Evolutionary conservation across 495 filamentous ascomycete genomes (phyloP).

Genomic region (Xylaria cubensis): DNA sequence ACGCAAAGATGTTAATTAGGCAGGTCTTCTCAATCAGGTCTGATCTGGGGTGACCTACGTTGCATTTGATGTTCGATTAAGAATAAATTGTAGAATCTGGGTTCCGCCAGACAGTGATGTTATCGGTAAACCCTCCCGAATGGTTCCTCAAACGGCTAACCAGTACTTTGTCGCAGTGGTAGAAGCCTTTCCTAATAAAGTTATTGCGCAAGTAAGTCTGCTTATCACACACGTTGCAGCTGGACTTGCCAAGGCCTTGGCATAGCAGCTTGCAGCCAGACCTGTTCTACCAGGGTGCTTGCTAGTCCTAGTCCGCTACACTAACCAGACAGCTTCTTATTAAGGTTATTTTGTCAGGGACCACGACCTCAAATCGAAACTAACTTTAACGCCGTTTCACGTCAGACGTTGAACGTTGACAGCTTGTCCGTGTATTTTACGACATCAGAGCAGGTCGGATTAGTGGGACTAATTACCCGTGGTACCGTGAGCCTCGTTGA

Average conservation of each 20-base stretch:
- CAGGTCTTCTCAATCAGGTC: constrained; percentile 1
- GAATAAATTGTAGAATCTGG: neutral
- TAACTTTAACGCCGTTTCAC: constrained; percentile 17
- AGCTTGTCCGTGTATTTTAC: neutral
- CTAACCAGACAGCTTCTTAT: constrained; percentile 18
- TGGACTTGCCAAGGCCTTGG: constrained; percentile 20
- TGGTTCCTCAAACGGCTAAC: neutral
- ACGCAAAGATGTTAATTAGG: constrained; percentile 19
- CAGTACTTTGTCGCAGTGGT: neutral
- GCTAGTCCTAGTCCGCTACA: neutral
- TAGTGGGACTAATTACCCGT: constrained; percentile 1
- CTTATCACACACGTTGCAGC: constrained; percentile 20
- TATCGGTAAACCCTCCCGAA: constrained; percentile 11
- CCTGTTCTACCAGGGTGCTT: neutral
- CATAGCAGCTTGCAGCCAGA: constrained; percentile 1
- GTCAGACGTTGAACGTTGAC: neutral
- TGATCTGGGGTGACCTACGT: neutral
- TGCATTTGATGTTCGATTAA: constrained; percentile 10
- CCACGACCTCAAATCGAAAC: constrained; percentile 2
- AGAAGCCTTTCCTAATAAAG: constrained; percentile 6
- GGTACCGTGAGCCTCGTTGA: constrained; percentile 15
- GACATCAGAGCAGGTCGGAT: neutral
- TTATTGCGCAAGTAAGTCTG: constrained; percentile 7
- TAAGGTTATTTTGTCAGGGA: constrained; percentile 14
- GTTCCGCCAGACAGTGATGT: neutral